Evolutionary conservation across 1,139 yeast genomes (phyloP), one percentile per base, ranked within the genome.

Genomic region (Lodderomyces pseudojiufengensis): DNA sequence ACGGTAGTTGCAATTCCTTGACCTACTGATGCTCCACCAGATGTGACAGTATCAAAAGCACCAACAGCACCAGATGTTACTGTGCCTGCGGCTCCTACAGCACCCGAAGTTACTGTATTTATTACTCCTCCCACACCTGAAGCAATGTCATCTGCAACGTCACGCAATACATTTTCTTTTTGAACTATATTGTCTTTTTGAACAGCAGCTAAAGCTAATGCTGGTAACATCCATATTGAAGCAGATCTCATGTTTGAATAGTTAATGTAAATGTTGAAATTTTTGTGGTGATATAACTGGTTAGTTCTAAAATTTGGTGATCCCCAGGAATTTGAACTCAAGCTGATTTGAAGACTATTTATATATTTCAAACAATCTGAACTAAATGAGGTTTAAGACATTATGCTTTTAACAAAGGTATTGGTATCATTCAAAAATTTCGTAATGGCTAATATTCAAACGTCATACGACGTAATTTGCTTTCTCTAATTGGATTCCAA

Each of bases 211-310:
- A 26, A 15, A 13, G 37, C 31, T 9, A 29, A 11, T 9, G 40
- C 14, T 23, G 22, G 21, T 6, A 41, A 10, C 25, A 36, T 18
- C 9, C 27, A 27, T 18, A 25, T 16, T 14, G 27, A 9, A 12
- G 39, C 25, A 10, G 28, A 36, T 36, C 22, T 36, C 39, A 36
- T 36, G 9, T 16, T 23, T 13, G 27, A 7, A n/a, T n/a, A n/a
- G n/a, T n/a, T n/a, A n/a, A n/a, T n/a, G n/a, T n/a, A n/a, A n/a
- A n/a, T n/a, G n/a, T n/a, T n/a, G n/a, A n/a, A n/a, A n/a, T n/a
- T n/a, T n/a, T n/a, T n/a, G n/a, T n/a, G n/a, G n/a, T n/a, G n/a
- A n/a, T n/a, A n/a, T n/a, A n/a, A n/a, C n/a, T n/a, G n/a, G n/a
- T n/a, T n/a, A n/a, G n/a, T n/a, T n/a, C n/a, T n/a, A n/a, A n/a